phyloP scores from a whole-genome alignment of 768 basidiomycete species.

The Sporobolomyces roseus region DNA sequence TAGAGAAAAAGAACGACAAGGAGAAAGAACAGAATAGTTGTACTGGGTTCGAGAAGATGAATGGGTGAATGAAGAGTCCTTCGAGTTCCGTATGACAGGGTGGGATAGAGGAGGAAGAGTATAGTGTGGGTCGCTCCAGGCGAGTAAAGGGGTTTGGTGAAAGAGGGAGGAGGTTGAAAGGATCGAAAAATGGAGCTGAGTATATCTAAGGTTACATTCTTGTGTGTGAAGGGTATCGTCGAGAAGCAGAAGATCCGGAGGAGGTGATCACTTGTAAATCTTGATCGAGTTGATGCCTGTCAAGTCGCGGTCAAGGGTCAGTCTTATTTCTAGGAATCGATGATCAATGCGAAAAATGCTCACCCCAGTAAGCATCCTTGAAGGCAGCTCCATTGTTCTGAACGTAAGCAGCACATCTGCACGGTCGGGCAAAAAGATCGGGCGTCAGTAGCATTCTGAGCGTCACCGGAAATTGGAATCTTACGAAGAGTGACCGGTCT shows the following conservation, averaged over 20 bases:
- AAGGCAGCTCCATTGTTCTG: slow-evolving; percentile 11
- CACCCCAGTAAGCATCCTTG: slow-evolving; percentile 27
- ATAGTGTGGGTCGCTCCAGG: too few species aligned
- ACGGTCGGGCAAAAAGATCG: too few species aligned
- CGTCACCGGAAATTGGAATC: background rate
- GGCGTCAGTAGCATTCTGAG: background rate
- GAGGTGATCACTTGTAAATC: slow-evolving; percentile 20
- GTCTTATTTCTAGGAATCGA: background rate
- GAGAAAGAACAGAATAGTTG: too few species aligned
- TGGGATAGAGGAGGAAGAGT: too few species aligned
- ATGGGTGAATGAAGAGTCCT: too few species aligned
- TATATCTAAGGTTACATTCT: too few species aligned
- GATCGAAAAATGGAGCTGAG: too few species aligned
- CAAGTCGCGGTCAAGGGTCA: background rate
- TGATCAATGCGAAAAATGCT: background rate
- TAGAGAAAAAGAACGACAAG: too few species aligned
- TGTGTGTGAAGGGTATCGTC: too few species aligned
- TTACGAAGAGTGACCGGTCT: background rate
- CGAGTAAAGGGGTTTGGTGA: background rate
- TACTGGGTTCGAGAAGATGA: too few species aligned
- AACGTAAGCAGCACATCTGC: background rate
- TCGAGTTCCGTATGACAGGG: too few species aligned
- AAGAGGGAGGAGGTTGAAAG: background rate
- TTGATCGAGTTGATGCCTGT: slow-evolving; percentile 21
- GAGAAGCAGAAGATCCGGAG: too few species aligned